Conservation (phyloP, 2,329 filamentous ascomycete genomes). For the Hymenoscyphus repandus region DNA sequence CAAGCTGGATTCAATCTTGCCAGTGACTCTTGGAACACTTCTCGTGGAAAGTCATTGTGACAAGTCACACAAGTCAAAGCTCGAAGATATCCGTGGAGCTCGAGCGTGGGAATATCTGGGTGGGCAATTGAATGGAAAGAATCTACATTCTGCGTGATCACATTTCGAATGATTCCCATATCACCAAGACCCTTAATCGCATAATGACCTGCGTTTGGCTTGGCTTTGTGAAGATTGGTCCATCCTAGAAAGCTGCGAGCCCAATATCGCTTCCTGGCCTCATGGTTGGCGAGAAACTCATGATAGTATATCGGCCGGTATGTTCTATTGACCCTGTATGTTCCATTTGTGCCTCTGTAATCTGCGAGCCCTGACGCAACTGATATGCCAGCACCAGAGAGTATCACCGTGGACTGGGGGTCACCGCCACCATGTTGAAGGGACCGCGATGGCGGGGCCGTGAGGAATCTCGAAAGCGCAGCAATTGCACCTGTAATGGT, state of each 20-base stretch:
- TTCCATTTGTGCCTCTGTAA: slow-evolving; percentile 84
- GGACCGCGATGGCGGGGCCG: slow-evolving; percentile 47
- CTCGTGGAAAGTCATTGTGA: slow-evolving; percentile 62
- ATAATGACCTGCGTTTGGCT: slow-evolving; percentile 73
- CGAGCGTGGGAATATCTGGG: slow-evolving; percentile 67
- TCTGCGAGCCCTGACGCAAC: slow-evolving; percentile 91
- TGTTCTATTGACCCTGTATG: slow-evolving; percentile 84
- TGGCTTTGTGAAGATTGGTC: slow-evolving; percentile 73
- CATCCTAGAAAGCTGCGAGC: slow-evolving; percentile 90
- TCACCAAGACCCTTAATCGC: slow-evolving; percentile 68
- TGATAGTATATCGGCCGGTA: slow-evolving; percentile 91
- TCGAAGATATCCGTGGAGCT: slow-evolving; percentile 87
- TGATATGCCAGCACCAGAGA: slow-evolving; percentile 85
- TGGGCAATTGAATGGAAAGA: slow-evolving; percentile 82
- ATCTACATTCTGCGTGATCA: slow-evolving; percentile 96
- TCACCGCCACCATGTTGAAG: slow-evolving; percentile 37
- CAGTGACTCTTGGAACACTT: slow-evolving; percentile 70
- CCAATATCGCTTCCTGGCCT: slow-evolving; percentile 90
- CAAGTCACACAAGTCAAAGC: slow-evolving; percentile 79
- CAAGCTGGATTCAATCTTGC: slow-evolving; percentile 79
- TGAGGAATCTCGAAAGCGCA: slow-evolving; percentile 73
- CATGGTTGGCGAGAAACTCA: slow-evolving; percentile 79
- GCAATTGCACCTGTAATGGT: slow-evolving; percentile 68
- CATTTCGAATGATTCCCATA: slow-evolving; percentile 66
- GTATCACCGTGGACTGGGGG: slow-evolving; percentile 48